Percentiles rank a stretch among this genome's conserved stretches.
Evolutionary conservation across 176 grass and related monocot species (phyloP).

Genomic region (Metroxylon sagu): DNA sequence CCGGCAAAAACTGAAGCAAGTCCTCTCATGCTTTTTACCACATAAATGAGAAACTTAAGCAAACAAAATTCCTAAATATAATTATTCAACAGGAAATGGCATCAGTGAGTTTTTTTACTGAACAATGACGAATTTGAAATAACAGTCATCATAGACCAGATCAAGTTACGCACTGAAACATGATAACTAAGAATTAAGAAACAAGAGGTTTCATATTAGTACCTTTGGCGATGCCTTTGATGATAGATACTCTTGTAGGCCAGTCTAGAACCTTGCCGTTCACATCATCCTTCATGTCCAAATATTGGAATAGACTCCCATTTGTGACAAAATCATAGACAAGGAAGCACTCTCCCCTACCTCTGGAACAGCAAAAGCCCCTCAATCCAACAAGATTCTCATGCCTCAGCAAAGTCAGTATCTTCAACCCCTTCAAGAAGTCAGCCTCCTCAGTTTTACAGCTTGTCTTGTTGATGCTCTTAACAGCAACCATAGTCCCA

Average conservation of each 20-base stretch:
- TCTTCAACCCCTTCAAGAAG: conserved; percentile 82
- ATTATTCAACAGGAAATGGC: no score
- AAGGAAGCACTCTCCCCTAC: conserved; percentile 76
- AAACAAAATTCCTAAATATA: no score
- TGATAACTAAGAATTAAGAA: no score
- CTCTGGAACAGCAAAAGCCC: conserved; percentile 89
- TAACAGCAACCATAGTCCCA: conserved; percentile 59
- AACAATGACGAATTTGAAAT: no score
- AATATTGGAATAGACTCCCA: conserved; percentile 54
- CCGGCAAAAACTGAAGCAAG: no score
- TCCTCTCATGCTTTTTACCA: no score
- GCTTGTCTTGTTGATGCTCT: conserved; percentile 85
- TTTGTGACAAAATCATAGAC: conserved; percentile 80
- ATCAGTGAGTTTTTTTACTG: no score
- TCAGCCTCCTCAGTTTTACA: conserved; percentile 93
- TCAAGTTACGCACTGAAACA: no score
- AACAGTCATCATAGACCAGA: no score
- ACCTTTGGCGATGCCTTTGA: conserved; percentile 90
- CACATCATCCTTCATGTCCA: conserved; percentile 38
- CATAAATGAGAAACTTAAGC: no score
- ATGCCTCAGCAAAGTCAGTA: conserved; percentile 58
- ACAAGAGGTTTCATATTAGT: background rate
- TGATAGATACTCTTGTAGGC: conserved; percentile 68
- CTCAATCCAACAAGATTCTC: conserved; percentile 73
- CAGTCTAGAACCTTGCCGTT: conserved; percentile 57